Evolutionary conservation across 805 yeast genomes (phyloP), one percentile per base, ranked within the genome.

Genomic region (Sugiyamaella americana): DNA sequence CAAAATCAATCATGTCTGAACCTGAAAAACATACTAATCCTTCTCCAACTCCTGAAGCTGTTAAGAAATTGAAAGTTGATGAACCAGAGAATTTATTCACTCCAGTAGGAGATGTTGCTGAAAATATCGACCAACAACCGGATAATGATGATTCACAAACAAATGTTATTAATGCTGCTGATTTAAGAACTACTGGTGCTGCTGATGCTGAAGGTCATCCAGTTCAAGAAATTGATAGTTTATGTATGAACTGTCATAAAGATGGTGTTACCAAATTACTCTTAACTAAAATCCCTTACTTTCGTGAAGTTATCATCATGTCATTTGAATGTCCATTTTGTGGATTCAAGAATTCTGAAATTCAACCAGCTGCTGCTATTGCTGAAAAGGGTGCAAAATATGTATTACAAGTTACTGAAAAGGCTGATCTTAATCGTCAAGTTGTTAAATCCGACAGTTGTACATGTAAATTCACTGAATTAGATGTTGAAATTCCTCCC

Each of bases 311-410:
- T 44, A 84, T 93, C 43, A 64, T 93, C 48, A 91, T 93, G 95
- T 88, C 97, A 1, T 93, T 93, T 65, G 86, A 82, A 55, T 93
- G 99, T 67, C 91, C 93, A 22, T 97, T 89, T 66, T 93, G 99
- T 71, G 86, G 87, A 0, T 79, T 87, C 62, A 85, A 82, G 63
- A 91, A 87, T 72, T 78, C 87, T 35, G 98, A 93, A 68, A 78
- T 93, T 56, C 98, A 93, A 71, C 84, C 97, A n/a, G 99, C 98
- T 4, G 81, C 93, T 3, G 78, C 78, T 47, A 87, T 93, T 52
- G 95, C 91, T 58, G 91, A 84, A 57, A 86, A 85, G 66, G 99
- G 98, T 29, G 66, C 83, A 19, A 77, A 79, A 58, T 86, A 84
- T 64, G 69, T 75, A 22, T 68, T 89, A 51, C 79, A 80, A 61